phyloP scores from a whole-genome alignment of 2,329 filamentous ascomycete species.

The Aspergillus arachidicola region DNA sequence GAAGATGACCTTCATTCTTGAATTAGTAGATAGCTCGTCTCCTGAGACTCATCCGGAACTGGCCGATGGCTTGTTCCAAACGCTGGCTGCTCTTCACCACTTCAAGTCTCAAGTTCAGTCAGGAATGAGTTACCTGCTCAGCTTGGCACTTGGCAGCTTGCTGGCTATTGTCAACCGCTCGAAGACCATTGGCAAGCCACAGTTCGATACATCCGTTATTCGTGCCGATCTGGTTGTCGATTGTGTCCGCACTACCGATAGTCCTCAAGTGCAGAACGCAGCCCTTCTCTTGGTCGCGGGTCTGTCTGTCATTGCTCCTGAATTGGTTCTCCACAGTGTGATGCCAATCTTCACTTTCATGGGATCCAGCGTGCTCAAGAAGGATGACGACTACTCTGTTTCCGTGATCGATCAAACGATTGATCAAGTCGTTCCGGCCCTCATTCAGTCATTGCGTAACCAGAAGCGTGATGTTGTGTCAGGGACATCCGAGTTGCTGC shows the following conservation, averaged over 20 bases:
- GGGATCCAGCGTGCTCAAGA: slow-evolving; percentile 84
- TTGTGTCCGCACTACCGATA: slow-evolving; percentile 88
- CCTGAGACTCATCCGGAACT: slow-evolving; percentile 75
- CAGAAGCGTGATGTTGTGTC: slow-evolving; percentile 75
- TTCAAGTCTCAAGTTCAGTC: slow-evolving; percentile 80
- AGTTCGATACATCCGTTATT: slow-evolving; percentile 76
- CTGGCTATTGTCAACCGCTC: slow-evolving; percentile 80
- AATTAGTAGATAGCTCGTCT: slow-evolving; percentile 80
- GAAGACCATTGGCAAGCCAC: slow-evolving; percentile 50
- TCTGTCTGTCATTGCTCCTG: slow-evolving; percentile 83
- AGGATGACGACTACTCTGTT: slow-evolving; percentile 95
- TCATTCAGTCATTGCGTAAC: slow-evolving; percentile 81
- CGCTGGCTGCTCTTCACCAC: slow-evolving; percentile 83
- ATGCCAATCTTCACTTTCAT: slow-evolving; percentile 99
- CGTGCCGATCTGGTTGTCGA: slow-evolving; percentile 90
- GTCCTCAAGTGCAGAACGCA: slow-evolving; percentile 89
- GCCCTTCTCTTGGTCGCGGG: slow-evolving; percentile 85
- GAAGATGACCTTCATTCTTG: slow-evolving; percentile 82
- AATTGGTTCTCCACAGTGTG: slow-evolving; percentile 90
- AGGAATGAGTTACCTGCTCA: slow-evolving; percentile 87
- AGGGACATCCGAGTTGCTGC: slow-evolving; percentile 84
- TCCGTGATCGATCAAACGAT: slow-evolving; percentile 95
- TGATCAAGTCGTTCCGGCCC: slow-evolving; percentile 86
- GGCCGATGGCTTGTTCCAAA: slow-evolving; percentile 76
- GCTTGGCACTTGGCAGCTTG: slow-evolving; percentile 78